These are phyloP conservation scores for Medicago ruthenica DNA, from an alignment of 306 rosid genomes.

Conservation along the genomic window DNA sequence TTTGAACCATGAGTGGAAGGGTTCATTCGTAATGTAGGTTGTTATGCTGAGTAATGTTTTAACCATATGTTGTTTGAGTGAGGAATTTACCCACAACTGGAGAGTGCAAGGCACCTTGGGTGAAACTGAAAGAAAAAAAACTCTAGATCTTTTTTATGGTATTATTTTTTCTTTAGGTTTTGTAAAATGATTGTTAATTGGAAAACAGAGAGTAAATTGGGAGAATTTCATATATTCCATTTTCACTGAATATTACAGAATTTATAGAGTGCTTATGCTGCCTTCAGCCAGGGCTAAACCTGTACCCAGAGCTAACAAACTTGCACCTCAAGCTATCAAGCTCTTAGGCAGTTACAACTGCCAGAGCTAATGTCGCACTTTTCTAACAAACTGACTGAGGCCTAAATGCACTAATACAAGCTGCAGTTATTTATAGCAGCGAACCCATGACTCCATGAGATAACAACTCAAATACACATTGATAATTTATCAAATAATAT, in stretches of 20 bases:
- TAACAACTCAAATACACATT: not conserved
- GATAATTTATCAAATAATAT: slow-evolving; percentile 6
- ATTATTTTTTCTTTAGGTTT: not conserved
- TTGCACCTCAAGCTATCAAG: not conserved
- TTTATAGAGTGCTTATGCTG: not conserved
- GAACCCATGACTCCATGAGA: not conserved
- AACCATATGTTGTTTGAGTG: not conserved
- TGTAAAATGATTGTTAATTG: not conserved
- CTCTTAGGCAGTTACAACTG: not conserved
- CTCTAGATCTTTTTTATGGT: slow-evolving; percentile 1
- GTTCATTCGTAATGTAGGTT: not conserved
- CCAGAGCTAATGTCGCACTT: not conserved
- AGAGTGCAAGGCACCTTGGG: slow-evolving; percentile 3
- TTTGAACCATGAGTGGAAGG: not conserved
- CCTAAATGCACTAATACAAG: not conserved
- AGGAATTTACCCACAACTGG: not conserved
- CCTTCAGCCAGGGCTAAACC: not conserved
- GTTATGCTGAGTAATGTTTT: not conserved
- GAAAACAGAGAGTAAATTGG: not conserved
- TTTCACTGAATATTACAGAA: not conserved
- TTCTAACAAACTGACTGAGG: not conserved
- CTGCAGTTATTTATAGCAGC: not conserved
- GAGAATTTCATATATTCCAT: slow-evolving; percentile 8
- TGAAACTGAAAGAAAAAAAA: not conserved
- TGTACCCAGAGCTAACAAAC: not conserved